Conservation (phyloP, 177 flowering plant genomes). For the Tripterygium wilfordii region DNA sequence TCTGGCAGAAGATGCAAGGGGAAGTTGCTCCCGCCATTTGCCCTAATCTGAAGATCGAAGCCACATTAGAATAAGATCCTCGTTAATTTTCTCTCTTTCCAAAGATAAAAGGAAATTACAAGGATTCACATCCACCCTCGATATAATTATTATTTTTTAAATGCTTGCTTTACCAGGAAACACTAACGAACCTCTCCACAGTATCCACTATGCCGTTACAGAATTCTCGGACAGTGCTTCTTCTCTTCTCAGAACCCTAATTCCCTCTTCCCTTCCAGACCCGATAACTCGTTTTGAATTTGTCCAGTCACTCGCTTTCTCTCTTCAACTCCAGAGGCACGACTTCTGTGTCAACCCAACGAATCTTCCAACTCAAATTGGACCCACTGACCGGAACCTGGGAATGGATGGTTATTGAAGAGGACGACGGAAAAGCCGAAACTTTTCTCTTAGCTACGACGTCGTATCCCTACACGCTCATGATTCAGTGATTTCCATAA, state of each 20-base stretch:
- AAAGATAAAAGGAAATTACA: not conserved
- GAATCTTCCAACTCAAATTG: constrained; percentile 66
- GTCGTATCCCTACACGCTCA: constrained; percentile 92
- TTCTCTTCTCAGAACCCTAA: constrained; percentile 18
- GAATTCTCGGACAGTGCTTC: constrained; percentile 1
- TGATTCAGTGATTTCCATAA: constrained; percentile 64
- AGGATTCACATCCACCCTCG: too few relatives aligned
- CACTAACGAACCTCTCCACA: too few relatives aligned
- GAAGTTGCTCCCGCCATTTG: constrained; percentile 24
- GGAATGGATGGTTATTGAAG: constrained; percentile 83
- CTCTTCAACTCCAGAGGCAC: constrained; percentile 24
- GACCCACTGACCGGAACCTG: constrained; percentile 78
- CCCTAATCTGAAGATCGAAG: constrained; percentile 52
- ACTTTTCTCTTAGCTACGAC: constrained; percentile 54
- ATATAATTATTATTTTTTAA: too few relatives aligned
- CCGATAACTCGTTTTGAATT: constrained; percentile 2
- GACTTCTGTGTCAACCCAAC: constrained; percentile 34
- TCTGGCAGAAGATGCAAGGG: constrained; percentile 63
- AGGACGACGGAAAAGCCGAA: constrained; percentile 27
- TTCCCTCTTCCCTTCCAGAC: not conserved
- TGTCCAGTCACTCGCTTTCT: constrained; percentile 3
- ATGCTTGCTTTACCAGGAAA: too few relatives aligned
- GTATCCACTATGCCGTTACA: not conserved
- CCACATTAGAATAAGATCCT: constrained; percentile 15
- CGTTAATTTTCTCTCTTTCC: not conserved